Evolutionary conservation across 2,329 filamentous ascomycete genomes (phyloP).

Genomic region (Cephalotrichum gorgonifer): DNA sequence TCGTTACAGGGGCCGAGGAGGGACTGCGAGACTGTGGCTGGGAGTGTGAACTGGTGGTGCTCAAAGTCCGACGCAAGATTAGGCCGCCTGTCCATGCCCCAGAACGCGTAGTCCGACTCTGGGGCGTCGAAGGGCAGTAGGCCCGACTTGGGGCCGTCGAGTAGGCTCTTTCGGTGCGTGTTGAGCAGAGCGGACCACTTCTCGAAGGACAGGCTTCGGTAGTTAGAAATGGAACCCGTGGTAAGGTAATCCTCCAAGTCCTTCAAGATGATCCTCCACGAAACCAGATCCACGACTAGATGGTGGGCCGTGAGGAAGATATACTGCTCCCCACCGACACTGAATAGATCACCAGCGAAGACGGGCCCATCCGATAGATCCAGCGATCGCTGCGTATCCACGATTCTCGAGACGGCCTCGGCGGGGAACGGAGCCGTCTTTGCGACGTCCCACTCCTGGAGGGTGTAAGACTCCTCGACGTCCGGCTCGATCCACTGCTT

Average conservation of each 20-base stretch:
- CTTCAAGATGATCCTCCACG: constrained; percentile 31
- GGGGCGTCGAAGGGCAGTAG: neutral
- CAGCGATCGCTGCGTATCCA: constrained; percentile 15
- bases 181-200: constrained; percentile 17
- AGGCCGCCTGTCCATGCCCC: neutral
- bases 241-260: constrained; percentile 29
- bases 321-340: constrained; percentile 9
- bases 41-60: neutral
- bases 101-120: neutral
- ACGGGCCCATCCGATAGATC: constrained; percentile 11
- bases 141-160: neutral
- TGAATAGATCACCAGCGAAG: constrained; percentile 8
- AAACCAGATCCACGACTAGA: constrained; percentile 31
- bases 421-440: constrained; percentile 10
- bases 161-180: neutral
- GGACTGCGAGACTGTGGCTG: constrained; percentile 5
- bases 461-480: constrained; percentile 9
- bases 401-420: constrained; percentile 12
- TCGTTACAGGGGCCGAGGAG: constrained; percentile 6
- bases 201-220: constrained; percentile 22
- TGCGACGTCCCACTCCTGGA: constrained; percentile 6
- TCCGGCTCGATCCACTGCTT: constrained; percentile 14
- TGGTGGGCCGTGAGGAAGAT: constrained; percentile 24
- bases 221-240: constrained; percentile 6
- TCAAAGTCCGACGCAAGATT: neutral